A percentile compares a stretch with the other conserved stretches of the same genome.
Conservation (phyloP, 140 eudicot genomes). For the Cichorium intybus region DNA sequence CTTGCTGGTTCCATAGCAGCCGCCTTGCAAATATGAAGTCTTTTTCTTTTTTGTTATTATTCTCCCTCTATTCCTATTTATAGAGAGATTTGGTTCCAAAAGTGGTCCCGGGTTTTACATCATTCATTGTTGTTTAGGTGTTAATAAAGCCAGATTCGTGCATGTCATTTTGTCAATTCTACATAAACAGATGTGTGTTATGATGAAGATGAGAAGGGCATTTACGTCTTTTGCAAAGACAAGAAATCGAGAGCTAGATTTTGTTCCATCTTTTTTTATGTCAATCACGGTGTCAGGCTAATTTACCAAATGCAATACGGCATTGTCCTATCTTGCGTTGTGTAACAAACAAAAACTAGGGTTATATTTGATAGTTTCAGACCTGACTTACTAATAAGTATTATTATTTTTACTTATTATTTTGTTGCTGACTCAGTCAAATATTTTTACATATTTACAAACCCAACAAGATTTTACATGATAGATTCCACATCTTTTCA, state of each 20-base stretch:
- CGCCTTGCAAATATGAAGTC: conserved; percentile 62
- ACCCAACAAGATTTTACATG: neutral
- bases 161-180: conserved; percentile 5
- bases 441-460: too few species aligned
- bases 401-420: too few species aligned
- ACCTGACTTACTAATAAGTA: too few species aligned
- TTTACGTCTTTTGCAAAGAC: neutral
- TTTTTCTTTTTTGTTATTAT: neutral
- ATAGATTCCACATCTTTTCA: neutral
- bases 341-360: too few species aligned
- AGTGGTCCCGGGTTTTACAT: conserved; percentile 14
- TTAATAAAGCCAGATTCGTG: conserved; percentile 19
- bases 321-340: too few species aligned
- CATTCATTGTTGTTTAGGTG: conserved; percentile 3
- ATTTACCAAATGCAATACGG: too few species aligned
- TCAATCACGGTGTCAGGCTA: too few species aligned
- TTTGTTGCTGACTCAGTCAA: too few species aligned
- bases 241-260: neutral
- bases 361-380: too few species aligned
- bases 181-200: neutral
- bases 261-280: too few species aligned
- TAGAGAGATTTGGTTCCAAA: conserved; percentile 31
- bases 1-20: conserved; percentile 92
- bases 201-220: neutral
- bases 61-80: neutral